Base-by-base conservation (phyloP, 768 basidiomycete species). In the Amanita fuliginea region DNA sequence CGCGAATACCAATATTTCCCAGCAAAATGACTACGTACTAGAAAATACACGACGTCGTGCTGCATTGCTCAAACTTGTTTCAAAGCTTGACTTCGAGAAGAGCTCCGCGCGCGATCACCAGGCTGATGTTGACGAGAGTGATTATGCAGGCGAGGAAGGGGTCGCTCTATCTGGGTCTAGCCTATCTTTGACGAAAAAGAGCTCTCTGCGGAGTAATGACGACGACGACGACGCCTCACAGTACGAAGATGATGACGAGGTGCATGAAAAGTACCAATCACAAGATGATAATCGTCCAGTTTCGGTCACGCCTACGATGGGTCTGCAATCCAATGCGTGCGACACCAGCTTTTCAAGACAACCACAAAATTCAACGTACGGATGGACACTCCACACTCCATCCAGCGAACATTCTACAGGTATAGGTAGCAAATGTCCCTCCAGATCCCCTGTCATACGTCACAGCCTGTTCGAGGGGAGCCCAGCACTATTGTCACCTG, bases 31-130 rank as follows among this genome's bases (percentile, higher is more conserved):
- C 47, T 42, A 50, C 8, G 64, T 58, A 9, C 46, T 46, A 21
- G 63, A 63, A 14, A 52, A 62, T 32, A 52, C 54, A 13, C 55
- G 60, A 37, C 65, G 66, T n/a, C 63, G 61, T 22, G 63, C 61
- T 41, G 69, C 67, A 4, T 59, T 73, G 6, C 47, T 68, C 13
- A 64, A 65, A 0, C 60, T 72, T 1, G 66, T 73, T 2, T 58
- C 64, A 37, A 64, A 61, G n/a, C 56, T 66, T n/a, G 50, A 58
- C 4, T 30, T 54, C 21, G 54, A 51, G 9, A 24, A 42, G 3
- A 33, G 50, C 7, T 42, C 32, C 0, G 21, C 24, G 32, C 30
- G 40, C 37, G 40, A 37, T 16, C 55, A 53, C 34, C 52, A 47
- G 11, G 32, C 47, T 16, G 42, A 42, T 26, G 8, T 11, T 13